phyloP scores from a whole-genome alignment of 2,329 filamentous ascomycete species.

The Talaromyces islandicus region DNA sequence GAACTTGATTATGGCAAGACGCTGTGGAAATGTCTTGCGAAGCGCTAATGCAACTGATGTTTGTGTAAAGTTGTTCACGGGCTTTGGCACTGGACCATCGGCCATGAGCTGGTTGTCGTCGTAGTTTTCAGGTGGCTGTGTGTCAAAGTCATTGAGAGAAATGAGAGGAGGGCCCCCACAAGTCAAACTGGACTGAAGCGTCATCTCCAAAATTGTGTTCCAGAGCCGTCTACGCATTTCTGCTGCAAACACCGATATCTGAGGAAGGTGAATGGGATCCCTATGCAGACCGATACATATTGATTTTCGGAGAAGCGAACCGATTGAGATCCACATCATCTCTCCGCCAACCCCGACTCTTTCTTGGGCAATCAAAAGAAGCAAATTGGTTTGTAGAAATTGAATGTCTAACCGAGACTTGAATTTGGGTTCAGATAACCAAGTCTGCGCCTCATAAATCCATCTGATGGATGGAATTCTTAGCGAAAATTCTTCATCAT shows the following conservation, averaged over 20 bases:
- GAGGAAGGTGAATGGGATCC: constrained; percentile 20
- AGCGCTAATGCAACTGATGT: constrained; percentile 31
- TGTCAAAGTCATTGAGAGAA: constrained; percentile 27
- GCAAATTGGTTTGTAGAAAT: constrained; percentile 25
- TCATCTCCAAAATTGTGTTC: constrained; percentile 31
- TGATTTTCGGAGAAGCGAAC: constrained; percentile 22
- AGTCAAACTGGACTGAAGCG: constrained; percentile 25
- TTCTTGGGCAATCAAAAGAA: constrained; percentile 28
- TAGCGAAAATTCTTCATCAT: constrained; percentile 48
- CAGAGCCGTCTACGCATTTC: constrained; percentile 28
- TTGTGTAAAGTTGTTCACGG: constrained; percentile 26
- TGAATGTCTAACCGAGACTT: constrained; percentile 20
- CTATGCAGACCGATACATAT: constrained; percentile 29
- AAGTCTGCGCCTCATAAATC: constrained; percentile 20
- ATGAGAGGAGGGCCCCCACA: constrained; percentile 25
- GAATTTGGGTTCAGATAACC: constrained; percentile 22
- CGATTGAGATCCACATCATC: constrained; percentile 29
- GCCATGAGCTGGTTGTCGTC: constrained; percentile 24
- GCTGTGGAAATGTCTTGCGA: constrained; percentile 29
- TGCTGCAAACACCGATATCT: constrained; percentile 13
- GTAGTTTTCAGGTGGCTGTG: constrained; percentile 17
- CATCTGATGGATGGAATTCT: constrained; percentile 40
- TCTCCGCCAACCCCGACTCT: constrained; percentile 26
- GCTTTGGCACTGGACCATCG: constrained; percentile 20
- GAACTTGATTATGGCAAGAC: constrained; percentile 27